phyloP scores from a whole-genome alignment of 371 early-diverging fungal genomes.

The Thermomucor indicae-seudaticae region DNA sequence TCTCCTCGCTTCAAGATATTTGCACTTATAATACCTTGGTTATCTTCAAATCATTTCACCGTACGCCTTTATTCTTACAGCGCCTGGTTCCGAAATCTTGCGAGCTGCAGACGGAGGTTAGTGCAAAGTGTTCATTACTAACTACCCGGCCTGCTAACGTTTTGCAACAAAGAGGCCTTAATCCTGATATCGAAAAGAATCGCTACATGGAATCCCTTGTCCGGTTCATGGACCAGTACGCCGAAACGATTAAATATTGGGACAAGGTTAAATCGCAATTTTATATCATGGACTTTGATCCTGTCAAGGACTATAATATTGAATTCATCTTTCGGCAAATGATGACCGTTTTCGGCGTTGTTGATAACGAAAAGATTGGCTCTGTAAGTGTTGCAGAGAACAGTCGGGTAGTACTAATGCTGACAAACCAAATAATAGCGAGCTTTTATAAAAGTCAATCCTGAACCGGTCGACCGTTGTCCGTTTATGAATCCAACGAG shows the following conservation, averaged over 20 bases:
- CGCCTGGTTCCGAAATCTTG: constrained; percentile 31
- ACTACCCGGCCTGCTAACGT: not conserved
- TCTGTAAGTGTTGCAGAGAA: constrained; percentile 23
- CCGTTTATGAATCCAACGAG: constrained; percentile 30
- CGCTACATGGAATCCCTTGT: constrained; percentile 18
- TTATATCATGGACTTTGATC: constrained; percentile 50
- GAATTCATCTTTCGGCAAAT: constrained; percentile 59
- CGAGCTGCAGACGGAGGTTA: constrained; percentile 20
- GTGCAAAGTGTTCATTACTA: not conserved
- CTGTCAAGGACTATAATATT: constrained; percentile 46
- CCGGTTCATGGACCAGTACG: constrained; percentile 31
- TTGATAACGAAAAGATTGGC: constrained; percentile 57
- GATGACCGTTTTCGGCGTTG: constrained; percentile 37
- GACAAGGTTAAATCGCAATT: constrained; percentile 44
- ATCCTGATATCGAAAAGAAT: constrained; percentile 20
- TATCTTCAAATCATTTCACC: constrained; percentile 39
- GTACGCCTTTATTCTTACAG: constrained; percentile 36
- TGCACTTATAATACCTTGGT: constrained; percentile 31
- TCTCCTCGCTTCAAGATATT: constrained; percentile 17
- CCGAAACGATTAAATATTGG: constrained; percentile 43
- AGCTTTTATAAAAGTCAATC: constrained; percentile 31
- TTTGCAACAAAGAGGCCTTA: constrained; percentile 6
- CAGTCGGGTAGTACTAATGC: not conserved
- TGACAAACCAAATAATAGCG: constrained; percentile 11
- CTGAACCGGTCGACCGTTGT: constrained; percentile 16